A percentile compares a stretch with the other conserved stretches of the same genome.
Evolutionary conservation across 352 stramenopile species (phyloP).

Genomic region (Globisporangium cederbergense): DNA sequence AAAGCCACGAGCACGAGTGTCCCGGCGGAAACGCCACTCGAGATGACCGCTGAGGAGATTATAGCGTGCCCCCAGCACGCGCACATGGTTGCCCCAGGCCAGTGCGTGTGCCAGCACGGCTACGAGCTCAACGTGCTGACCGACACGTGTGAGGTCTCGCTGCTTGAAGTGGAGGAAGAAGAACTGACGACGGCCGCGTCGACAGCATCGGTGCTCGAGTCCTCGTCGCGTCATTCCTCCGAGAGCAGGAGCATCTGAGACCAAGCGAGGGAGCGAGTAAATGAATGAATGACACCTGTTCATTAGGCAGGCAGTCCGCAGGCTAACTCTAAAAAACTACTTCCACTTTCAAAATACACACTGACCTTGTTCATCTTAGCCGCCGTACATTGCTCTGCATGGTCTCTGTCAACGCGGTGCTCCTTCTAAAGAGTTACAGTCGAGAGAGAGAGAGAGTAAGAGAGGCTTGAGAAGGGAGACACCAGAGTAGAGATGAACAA

Average conservation of each 20-base stretch:
- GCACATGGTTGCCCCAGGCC: constrained; percentile 21
- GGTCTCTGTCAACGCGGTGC: too few relatives aligned
- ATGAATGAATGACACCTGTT: too few relatives aligned
- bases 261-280: neutral
- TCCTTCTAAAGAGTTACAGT: too few relatives aligned
- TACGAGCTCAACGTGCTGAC: constrained; percentile 31
- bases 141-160: constrained; percentile 26
- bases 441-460: too few relatives aligned
- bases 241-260: constrained; percentile 2
- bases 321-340: neutral
- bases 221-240: neutral
- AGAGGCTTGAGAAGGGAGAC: too few relatives aligned
- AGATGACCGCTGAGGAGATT: constrained; percentile 2
- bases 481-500: too few relatives aligned
- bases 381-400: too few relatives aligned
- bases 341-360: constrained; percentile 4
- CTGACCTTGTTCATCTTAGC: too few relatives aligned
- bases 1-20: neutral
- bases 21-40: neutral
- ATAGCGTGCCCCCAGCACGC: constrained; percentile 35
- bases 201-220: neutral
- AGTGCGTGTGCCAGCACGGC: constrained; percentile 42
- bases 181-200: neutral
- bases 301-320: too few relatives aligned
- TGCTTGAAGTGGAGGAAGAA: constrained; percentile 6